These are phyloP conservation scores for Colletotrichum brevisporum DNA, from an alignment of 2,329 filamentous ascomycete genomes.

Conservation along the genomic window DNA sequence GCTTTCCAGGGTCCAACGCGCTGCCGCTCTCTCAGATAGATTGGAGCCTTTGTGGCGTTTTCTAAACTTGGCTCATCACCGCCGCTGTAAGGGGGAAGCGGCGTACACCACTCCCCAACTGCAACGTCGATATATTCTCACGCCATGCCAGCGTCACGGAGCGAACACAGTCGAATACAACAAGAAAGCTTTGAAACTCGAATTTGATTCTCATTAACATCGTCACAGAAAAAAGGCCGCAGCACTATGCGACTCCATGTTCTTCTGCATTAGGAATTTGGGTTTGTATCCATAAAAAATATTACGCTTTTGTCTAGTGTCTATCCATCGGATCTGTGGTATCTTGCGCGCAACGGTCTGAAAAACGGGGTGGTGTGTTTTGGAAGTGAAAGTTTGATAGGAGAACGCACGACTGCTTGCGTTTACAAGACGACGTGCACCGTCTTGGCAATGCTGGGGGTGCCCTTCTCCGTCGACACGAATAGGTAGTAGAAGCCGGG, in stretches of 20 bases:
- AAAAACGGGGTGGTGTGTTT: background rate
- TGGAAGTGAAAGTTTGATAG: background rate
- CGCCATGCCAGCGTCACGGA: background rate
- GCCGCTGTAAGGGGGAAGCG: too few species aligned
- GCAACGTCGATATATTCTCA: background rate
- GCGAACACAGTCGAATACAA: background rate
- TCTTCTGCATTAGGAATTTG: conserved; percentile 17
- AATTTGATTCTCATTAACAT: conserved; percentile 19
- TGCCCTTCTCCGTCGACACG: conserved; percentile 59
- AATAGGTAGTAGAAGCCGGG: conserved; percentile 71
- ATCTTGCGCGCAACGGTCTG: background rate
- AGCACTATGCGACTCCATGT: conserved; percentile 6
- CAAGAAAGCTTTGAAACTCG: background rate
- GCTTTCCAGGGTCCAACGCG: background rate
- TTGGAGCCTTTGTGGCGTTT: background rate
- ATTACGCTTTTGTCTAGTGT: conserved; percentile 26
- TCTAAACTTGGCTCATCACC: background rate
- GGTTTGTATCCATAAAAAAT: background rate
- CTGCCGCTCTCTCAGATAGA: background rate
- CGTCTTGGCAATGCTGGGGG: conserved; percentile 61
- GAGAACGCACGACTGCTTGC: background rate
- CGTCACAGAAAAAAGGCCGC: conserved; percentile 6
- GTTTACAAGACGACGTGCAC: conserved; percentile 48
- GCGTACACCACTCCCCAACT: background rate
- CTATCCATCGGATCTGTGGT: conserved; percentile 1